Evolutionary conservation across 148 eudicot genomes (phyloP).

Genomic region (Dysphania ambrosioides): DNA sequence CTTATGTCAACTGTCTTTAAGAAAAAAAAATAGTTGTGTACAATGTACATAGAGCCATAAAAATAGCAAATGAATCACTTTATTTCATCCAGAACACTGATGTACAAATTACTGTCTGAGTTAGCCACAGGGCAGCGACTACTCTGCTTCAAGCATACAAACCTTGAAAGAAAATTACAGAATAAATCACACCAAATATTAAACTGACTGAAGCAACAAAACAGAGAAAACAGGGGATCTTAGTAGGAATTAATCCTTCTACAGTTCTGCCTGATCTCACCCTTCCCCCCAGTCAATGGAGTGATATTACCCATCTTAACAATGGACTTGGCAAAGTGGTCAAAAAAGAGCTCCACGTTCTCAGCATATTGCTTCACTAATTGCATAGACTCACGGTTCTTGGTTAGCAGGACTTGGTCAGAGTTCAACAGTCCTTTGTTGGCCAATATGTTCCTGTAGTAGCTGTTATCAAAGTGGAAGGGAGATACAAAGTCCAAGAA

Average conservation of each 20-base stretch:
- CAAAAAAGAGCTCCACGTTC: constrained; percentile 49
- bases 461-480: constrained; percentile 46
- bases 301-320: constrained; percentile 75
- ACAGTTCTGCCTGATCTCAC: constrained; percentile 70
- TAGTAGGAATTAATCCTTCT: constrained; percentile 48
- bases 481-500: constrained; percentile 44
- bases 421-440: constrained; percentile 49
- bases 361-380: constrained; percentile 52
- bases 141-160: background rate
- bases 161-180: background rate
- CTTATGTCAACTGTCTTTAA: background rate
- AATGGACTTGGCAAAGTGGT: constrained; percentile 78
- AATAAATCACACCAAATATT: background rate
- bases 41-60: background rate
- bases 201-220: background rate
- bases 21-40: too few relatives aligned
- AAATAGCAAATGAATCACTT: background rate
- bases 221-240: background rate
- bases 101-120: background rate
- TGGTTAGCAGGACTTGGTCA: constrained; percentile 49
- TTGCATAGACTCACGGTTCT: constrained; percentile 33
- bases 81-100: background rate
- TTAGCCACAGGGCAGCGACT: background rate
- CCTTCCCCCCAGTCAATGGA: constrained; percentile 54
- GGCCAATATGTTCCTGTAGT: constrained; percentile 50